These are phyloP conservation scores for Amoebophrya sp. DNA, from an alignment of 169 alveolate species.

Conservation along the genomic window DNA sequence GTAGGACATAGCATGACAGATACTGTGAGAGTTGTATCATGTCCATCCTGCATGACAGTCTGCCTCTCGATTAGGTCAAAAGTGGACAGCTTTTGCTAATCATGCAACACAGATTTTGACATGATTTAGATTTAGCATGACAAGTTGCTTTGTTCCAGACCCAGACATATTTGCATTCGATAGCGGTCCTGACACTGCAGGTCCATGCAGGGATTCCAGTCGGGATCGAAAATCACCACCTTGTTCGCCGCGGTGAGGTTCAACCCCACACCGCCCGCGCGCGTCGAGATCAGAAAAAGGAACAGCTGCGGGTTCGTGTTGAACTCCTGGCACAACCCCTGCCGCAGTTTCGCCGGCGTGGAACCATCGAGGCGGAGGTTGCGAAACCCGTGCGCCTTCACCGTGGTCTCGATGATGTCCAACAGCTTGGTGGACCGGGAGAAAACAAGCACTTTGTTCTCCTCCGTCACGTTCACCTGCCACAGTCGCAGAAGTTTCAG, in stretches of 20 bases:
- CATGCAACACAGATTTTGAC: background rate
- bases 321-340: conserved; percentile 24
- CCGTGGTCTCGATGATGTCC: background rate
- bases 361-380: background rate
- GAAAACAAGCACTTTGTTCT: background rate
- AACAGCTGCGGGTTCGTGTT: conserved; percentile 33
- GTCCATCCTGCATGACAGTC: too few relatives aligned
- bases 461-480: background rate
- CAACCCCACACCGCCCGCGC: conserved; percentile 81
- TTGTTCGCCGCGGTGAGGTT: conserved; percentile 69
- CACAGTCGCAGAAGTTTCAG: background rate
- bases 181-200: background rate
- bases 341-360: background rate
- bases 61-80: too few relatives aligned
- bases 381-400: background rate
- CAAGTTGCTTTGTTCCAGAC: too few relatives aligned
- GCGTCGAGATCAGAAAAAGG: conserved; percentile 71
- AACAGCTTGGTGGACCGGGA: background rate
- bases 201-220: conserved; percentile 71
- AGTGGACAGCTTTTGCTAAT: too few relatives aligned
- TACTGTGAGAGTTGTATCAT: too few relatives aligned
- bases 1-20: too few relatives aligned
- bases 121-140: too few relatives aligned
- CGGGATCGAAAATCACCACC: conserved; percentile 73
- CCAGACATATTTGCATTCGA: too few relatives aligned